Percentiles rank a stretch among this genome's conserved stretches.
Evolutionary conservation across 495 filamentous ascomycete genomes (phyloP).

Genomic region (Daldinia loculata): DNA sequence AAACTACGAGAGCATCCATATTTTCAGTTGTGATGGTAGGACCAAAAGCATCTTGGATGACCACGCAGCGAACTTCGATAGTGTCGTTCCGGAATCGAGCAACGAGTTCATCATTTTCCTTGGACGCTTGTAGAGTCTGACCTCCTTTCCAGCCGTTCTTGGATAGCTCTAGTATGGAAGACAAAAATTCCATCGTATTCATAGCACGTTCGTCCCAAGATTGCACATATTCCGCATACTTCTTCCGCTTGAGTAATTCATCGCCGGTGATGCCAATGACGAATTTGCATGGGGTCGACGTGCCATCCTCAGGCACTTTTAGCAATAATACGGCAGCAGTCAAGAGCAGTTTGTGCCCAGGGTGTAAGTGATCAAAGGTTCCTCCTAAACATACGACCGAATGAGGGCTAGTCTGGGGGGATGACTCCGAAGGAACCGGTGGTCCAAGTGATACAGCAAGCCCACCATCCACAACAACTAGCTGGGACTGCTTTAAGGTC

Average conservation of each 20-base stretch:
- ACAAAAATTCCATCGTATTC: conserved; percentile 74
- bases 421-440: conserved; percentile 5
- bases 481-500: conserved; percentile 53
- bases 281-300: conserved; percentile 58
- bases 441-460: conserved; percentile 49
- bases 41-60: conserved; percentile 89
- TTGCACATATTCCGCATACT: conserved; percentile 80
- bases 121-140: conserved; percentile 23
- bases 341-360: conserved; percentile 93
- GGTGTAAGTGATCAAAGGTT: conserved; percentile 95
- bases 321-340: conserved; percentile 82
- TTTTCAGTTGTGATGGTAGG: conserved; percentile 86
- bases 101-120: conserved; percentile 50
- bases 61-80: conserved; percentile 72
- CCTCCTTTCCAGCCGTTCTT: conserved; percentile 50
- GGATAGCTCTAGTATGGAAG: conserved; percentile 68
- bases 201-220: conserved; percentile 77
- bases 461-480: conserved; percentile 58
- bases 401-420: conserved; percentile 44
- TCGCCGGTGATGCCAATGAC: conserved; percentile 90
- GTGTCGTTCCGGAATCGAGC: conserved; percentile 54
- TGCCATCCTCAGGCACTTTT: conserved; percentile 55
- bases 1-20: conserved; percentile 84
- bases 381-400: conserved; percentile 80
- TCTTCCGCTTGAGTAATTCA: conserved; percentile 84